A percentile compares a stretch with the other conserved stretches of the same genome.
These are phyloP conservation scores for Lactarius hengduanensis DNA, from an alignment of 768 basidiomycete genomes.

Conservation along the genomic window DNA sequence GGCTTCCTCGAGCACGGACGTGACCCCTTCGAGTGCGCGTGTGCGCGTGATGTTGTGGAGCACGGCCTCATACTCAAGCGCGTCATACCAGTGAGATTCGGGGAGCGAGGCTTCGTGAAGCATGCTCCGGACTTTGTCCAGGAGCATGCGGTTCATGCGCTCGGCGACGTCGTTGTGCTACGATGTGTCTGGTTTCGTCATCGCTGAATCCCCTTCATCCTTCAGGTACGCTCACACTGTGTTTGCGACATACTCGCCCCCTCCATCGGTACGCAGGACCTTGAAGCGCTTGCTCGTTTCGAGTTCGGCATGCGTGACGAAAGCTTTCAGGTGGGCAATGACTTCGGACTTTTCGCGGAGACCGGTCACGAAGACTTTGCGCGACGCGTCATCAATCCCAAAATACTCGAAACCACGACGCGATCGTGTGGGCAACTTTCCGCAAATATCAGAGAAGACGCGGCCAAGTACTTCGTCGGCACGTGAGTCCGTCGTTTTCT, in stretches of 20 bases:
- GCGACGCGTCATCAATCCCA: slow-evolving; percentile 10
- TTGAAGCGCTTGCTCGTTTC: slow-evolving; percentile 29
- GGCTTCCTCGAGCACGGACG: slow-evolving; percentile 20
- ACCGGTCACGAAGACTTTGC: slow-evolving; percentile 25
- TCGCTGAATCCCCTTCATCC: slow-evolving; percentile 21
- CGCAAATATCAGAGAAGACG: slow-evolving; percentile 31
- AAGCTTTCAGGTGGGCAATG: slow-evolving; percentile 17
- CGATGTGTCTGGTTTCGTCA: not conserved
- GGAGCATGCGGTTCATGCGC: slow-evolving; percentile 29
- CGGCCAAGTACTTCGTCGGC: not conserved
- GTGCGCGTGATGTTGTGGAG: slow-evolving; percentile 27
- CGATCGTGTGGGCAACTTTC: slow-evolving; percentile 25
- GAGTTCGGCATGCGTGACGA: slow-evolving; percentile 23
- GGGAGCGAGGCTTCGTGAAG: too few species aligned
- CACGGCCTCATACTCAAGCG: slow-evolving; percentile 20
- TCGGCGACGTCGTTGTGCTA: slow-evolving; percentile 32
- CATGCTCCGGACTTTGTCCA: slow-evolving; percentile 1
- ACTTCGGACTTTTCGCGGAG: slow-evolving; percentile 27
- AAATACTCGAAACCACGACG: slow-evolving; percentile 23
- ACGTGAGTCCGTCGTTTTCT: slow-evolving; percentile 2
- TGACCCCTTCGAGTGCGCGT: slow-evolving; percentile 19
- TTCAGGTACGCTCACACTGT: slow-evolving; percentile 17
- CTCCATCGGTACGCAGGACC: slow-evolving; percentile 30
- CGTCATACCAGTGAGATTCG: not conserved
- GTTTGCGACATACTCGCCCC: slow-evolving; percentile 31